Base-by-base conservation (phyloP, 371 early-diverging fungal genomes). In the Mortierella sp. region DNA sequence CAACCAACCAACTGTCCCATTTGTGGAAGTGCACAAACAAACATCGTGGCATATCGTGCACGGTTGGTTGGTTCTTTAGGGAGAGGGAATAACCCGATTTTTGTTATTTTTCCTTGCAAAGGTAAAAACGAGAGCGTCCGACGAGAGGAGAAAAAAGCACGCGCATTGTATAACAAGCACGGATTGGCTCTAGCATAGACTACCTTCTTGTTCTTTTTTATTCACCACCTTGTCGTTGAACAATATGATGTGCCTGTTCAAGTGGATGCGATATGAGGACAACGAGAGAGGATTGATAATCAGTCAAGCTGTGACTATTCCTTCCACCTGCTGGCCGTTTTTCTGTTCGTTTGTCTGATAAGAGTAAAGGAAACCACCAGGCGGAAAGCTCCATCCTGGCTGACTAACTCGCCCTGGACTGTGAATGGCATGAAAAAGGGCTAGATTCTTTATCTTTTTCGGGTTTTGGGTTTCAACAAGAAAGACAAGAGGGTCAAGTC, bases 31-130 rank as follows among this genome's bases (percentile, higher is more conserved):
- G 9, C 1, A 60, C 31, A 60, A 60, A 60, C 10, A 60, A 34
- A 45, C 38, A 50, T 38, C 38, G 58, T 44, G 28, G 14, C n/a
- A 31, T 9, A 54, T 72, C 76, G 82, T 78, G 82, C 78, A 78
- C 68, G 76, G 82, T 54, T 82, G 76, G 82, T 73, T 74, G 75
- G 75, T 52, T 74, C 81, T 48, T 14, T 14, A 44, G 63, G 50
- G 42, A 72, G 73, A 26, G 14, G 19, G 34, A 9, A 28, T 9
- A 16, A 1, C 48, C 0, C 34, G 28, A 57, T 57, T 1, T 21
- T 19, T 54, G 5, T 54, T 54, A 6, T 54, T 54, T 54, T 54
- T 50, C 50, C 55, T 24, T 24, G 2, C 55, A 57, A 7, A 14
- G 26, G 0, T 13, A 65, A 65, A 38, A 65, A 38, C n/a, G 38